Base-by-base conservation (phyloP, 2,329 filamentous ascomycete species). In the Orbilia blumenaviensis region DNA sequence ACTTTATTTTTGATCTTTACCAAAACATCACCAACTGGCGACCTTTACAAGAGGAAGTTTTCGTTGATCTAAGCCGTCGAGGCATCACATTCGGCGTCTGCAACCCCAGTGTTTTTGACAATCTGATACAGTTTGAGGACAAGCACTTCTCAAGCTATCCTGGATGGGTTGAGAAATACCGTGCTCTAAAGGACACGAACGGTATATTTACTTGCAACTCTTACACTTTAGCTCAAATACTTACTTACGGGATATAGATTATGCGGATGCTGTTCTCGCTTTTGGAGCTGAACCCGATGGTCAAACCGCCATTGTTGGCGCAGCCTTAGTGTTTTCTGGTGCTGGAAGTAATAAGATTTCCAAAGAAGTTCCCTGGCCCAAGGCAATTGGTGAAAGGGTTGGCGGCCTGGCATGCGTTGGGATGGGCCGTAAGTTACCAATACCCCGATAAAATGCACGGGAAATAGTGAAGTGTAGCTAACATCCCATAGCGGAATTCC, bases 101-200 rank as follows among this genome's bases (percentile, higher is more conserved):
- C 48, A 69, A 76, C 21, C 63, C 77, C 4, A 67, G 78, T 9
- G 78, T 80, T 61, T 80, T 80, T 34, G 78, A 79, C 16, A 77
- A 69, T 34, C 66, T 81, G 46, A 78, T 81, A 44, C 72, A 79
- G 29, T 81, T 81, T 58, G 79, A 81, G 48, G 77, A 80, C 42
- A 79, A 78, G 56, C 78, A 80, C 56, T 81, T 81, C 50, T 73
- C 77, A 10, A 74, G 66, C 5, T 81, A 80, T 52, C 80, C 80
- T 9, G 80, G 80, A 27, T 81, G 80, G 80, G 77, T 80, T 12
- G 80, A 80, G 48, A 80, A 80, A 72, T 81, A 80, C 48, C 73
- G 78, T 27, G 76, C 73, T 7, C 61, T 81, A 7, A 79, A 78
- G 54, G 79, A 78, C 18, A 79, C 78, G 3, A 79, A 80, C 41